Base-by-base conservation (phyloP, 306 rosid species). In the Sesbania bispinosa region DNA sequence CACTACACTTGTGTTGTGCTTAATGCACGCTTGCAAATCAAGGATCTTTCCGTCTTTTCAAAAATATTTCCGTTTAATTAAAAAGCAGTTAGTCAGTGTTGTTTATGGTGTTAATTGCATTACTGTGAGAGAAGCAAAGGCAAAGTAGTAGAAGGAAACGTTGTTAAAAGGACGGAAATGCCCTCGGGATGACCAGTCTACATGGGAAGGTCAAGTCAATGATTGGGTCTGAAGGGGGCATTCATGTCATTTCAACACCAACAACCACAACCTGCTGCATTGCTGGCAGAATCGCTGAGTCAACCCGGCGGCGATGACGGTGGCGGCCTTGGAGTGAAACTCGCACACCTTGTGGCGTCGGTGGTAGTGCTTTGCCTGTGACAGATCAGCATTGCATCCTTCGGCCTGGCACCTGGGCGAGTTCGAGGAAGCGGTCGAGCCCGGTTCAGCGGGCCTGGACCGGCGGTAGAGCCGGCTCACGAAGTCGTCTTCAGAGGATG, bases 211-310 rank as follows among this genome's bases (percentile, higher is more conserved):
- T 4, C 0, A 24, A 32, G 33, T 69, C 82, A 87, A 82, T 87
- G 73, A 77, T 86, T 88, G 80, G 71, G 20, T 43, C 20, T 9
- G 14, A 35, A 4, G 7, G 50, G 50, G 89, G 57, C 27, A 59
- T 23, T 68, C 16, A 4, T 4, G 88, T 74, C 71, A 59, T 32
- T 67, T 20, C 13, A 7, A 19, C 3, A 13, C 6, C 2, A 39
- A 11, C 13, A 4, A 15, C 21, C 1, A 62, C 67, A 75, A 93
- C 98, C 98, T 93, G 98, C 98, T 93, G 70, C 98, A 93, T 84
- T 93, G 98, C 73, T 93, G 98, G 87, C 98, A 93, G 85, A 93
- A 93, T 59, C 98, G 93, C 90, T 93, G 98, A 79, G 98, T 93
- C 85, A 93, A 71, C 57, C 98, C 98, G 85, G 93, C 91, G 43